Evolutionary conservation across 2,329 filamentous ascomycete genomes (phyloP).

Genomic region (Cytospora paraplurivora): DNA sequence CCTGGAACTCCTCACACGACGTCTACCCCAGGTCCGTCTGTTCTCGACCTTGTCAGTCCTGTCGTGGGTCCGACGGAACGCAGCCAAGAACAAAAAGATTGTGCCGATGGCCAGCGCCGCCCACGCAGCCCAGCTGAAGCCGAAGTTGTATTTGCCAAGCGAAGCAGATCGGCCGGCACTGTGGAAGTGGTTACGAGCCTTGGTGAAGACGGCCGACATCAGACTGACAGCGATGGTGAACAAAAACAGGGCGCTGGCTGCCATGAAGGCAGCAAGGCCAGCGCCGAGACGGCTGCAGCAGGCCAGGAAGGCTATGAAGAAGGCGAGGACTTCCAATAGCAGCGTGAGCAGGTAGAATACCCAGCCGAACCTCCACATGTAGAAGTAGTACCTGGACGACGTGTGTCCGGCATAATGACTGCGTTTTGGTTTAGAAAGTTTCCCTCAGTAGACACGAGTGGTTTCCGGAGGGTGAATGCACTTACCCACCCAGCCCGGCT

Average conservation of each 20-base stretch:
- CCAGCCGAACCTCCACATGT: constrained; percentile 90
- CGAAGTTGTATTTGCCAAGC: constrained; percentile 70
- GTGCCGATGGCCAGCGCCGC: constrained; percentile 66
- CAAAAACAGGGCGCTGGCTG: constrained; percentile 67
- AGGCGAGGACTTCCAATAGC: constrained; percentile 71
- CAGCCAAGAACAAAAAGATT: constrained; percentile 67
- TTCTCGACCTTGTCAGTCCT: constrained; percentile 33
- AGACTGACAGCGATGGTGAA: constrained; percentile 66
- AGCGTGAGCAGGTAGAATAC: constrained; percentile 85
- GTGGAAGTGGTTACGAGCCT: constrained; percentile 68
- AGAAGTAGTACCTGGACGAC: constrained; percentile 68
- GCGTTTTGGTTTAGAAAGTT: neutral
- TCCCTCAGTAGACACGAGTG: no score
- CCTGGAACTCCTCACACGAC: constrained; percentile 53
- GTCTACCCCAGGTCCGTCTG: constrained; percentile 39
- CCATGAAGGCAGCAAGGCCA: constrained; percentile 62
- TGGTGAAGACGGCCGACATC: constrained; percentile 75
- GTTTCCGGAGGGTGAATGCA: neutral
- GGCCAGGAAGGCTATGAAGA: constrained; percentile 69
- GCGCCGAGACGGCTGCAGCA: constrained; percentile 72
- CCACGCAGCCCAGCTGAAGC: constrained; percentile 75
- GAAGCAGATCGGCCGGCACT: constrained; percentile 55
- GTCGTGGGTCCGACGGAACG: constrained; percentile 43
- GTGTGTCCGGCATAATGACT: constrained; percentile 52
- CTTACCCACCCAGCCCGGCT: constrained; percentile 48